Evolutionary conservation across 495 filamentous ascomycete genomes (phyloP), one percentile per base, ranked within the genome.

Genomic region (Paragyromitra xinjiangensis): DNA sequence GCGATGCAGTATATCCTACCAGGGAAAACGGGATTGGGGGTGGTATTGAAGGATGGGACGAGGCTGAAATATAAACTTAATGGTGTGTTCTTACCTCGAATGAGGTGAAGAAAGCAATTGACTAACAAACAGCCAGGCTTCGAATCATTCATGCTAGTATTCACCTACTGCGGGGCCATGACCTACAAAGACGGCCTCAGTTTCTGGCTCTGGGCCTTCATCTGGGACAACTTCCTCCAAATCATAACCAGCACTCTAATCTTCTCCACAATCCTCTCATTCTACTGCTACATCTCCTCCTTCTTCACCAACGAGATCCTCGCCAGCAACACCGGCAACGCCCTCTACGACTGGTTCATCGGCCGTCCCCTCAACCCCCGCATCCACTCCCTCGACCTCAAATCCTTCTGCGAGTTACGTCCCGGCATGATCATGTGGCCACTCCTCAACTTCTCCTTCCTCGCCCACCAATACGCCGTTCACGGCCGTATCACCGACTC

Each of bases 291-390:
- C 80, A 83, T 91, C 62, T 86, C 87, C 78, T 94, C 91, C 83
- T 98, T 97, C 85, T 87, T 87, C 11, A 88, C 91, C 45, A 83
- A 88, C 69, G 93, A 94, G 66, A 88, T 94, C 78, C 88, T 98
- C 5, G 95, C 95, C 0, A 94, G 93, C 64, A 88, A 91, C 78
- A 90, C 90, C 14, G 96, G 95, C 65, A 98, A 97, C 82, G 84
- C 91, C 62, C 84, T 98, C 42, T 98, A 98, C 84, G 95, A 98
- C 84, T 98, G 92, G 88, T 99, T 93, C 85, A 98, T 98, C 78
- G 95, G 95, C 22, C 93, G 95, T 45, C 95, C 98, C 82, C 91
- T 98, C 71, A 99, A 98, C 85, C 95, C 96, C 7, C 94, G 94
- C 39, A 83, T 98, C 62, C 89, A 86, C 4, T 92, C 93, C 77